phyloP scores from a whole-genome alignment of 257 asterid genomes.

The Capsicum baccatum region DNA sequence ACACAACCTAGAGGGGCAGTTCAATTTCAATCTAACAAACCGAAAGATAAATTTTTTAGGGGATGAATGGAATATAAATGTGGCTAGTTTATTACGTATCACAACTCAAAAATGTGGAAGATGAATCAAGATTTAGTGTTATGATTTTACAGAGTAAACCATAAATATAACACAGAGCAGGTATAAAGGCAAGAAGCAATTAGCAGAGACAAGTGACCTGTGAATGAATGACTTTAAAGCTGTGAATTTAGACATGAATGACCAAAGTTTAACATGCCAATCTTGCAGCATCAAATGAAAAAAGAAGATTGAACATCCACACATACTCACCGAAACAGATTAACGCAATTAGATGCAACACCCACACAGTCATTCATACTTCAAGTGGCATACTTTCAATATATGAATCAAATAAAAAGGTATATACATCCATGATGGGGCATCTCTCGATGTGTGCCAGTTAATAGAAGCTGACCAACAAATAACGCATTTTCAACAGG shows the following conservation, averaged over 20 bases:
- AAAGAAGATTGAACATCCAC: constrained; percentile 3
- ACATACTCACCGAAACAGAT: neutral
- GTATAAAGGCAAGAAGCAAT: neutral
- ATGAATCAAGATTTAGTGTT: neutral
- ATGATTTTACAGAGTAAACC: neutral
- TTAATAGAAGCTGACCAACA: neutral
- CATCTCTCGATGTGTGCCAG: neutral
- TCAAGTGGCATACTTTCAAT: constrained; percentile 6
- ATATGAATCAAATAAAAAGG: neutral
- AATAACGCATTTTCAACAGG: neutral
- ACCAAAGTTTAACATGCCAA: constrained; percentile 1
- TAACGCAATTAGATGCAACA: constrained; percentile 12
- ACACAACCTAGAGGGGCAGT: constrained; percentile 1
- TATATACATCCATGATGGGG: constrained; percentile 8
- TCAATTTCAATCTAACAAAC: constrained; percentile 17
- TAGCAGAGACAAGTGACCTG: neutral
- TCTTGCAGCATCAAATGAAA: neutral
- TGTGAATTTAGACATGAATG: neutral
- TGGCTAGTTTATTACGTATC: neutral
- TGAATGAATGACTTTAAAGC: neutral
- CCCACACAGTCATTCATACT: constrained; percentile 19
- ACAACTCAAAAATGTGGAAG: neutral
- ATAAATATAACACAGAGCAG: neutral
- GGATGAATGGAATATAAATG: neutral
- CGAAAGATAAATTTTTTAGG: neutral